Conservation (phyloP, 2,329 filamentous ascomycete species). For the Phoma sp. region DNA sequence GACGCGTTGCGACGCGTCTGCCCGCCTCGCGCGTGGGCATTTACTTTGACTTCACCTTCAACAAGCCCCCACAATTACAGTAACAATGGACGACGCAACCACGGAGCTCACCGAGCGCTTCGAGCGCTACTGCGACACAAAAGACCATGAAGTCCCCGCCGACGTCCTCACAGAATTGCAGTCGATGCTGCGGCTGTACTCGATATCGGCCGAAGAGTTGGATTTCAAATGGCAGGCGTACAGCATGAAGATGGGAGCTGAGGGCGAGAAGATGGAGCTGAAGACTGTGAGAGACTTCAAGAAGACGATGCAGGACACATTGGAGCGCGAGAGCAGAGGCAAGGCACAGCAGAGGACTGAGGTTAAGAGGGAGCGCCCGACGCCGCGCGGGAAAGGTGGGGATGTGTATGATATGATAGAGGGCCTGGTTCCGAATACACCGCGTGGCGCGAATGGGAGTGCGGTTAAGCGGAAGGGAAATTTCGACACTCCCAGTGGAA, state of each 20-base stretch:
- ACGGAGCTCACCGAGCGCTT: slow-evolving; percentile 66
- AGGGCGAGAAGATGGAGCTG: slow-evolving; percentile 74
- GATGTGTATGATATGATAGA: slow-evolving; percentile 81
- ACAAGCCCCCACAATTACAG: slow-evolving; percentile 5
- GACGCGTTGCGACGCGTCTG: slow-evolving; percentile 40
- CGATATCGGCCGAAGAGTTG: slow-evolving; percentile 80
- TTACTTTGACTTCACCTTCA: not conserved
- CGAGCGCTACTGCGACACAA: slow-evolving; percentile 63
- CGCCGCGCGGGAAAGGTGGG: slow-evolving; percentile 61
- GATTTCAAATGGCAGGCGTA: slow-evolving; percentile 99
- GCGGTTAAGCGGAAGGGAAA: slow-evolving; percentile 61
- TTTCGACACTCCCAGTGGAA: slow-evolving; percentile 57
- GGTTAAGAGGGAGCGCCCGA: slow-evolving; percentile 67
- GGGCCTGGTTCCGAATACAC: slow-evolving; percentile 54
- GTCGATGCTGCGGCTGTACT: slow-evolving; percentile 85
- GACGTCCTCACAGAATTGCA: slow-evolving; percentile 83
- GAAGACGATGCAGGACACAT: slow-evolving; percentile 79
- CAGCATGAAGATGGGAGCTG: slow-evolving; percentile 88
- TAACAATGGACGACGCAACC: slow-evolving; percentile 57
- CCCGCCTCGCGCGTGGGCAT: slow-evolving; percentile 10
- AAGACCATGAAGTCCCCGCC: slow-evolving; percentile 64
- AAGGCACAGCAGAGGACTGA: slow-evolving; percentile 66
- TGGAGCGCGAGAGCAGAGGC: slow-evolving; percentile 77
- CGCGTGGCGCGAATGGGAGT: slow-evolving; percentile 50
- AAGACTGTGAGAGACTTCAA: slow-evolving; percentile 79